phyloP scores from a whole-genome alignment of 495 filamentous ascomycete species.

The Penicillium pancosmium region DNA sequence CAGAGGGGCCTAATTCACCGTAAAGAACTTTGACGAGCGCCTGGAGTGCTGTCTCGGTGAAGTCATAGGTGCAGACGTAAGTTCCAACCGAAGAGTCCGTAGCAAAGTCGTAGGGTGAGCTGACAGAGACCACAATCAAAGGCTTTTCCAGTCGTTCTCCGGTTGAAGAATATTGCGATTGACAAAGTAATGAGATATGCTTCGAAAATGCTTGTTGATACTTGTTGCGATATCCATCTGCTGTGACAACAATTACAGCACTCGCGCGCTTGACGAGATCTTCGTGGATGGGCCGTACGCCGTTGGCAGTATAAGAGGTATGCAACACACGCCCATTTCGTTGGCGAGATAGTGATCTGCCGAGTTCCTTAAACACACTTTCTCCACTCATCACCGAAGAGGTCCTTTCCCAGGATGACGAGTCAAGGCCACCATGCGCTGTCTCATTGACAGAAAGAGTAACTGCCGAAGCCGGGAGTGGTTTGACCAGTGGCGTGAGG shows the following conservation, averaged over 20 bases:
- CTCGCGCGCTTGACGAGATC: constrained; percentile 84
- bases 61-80: constrained; percentile 92
- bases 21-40: constrained; percentile 80
- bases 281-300: constrained; percentile 85
- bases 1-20: constrained; percentile 73
- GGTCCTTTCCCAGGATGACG: constrained; percentile 58
- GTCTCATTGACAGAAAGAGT: constrained; percentile 55
- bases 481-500: constrained; percentile 83
- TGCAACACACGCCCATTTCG: constrained; percentile 81
- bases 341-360: constrained; percentile 77
- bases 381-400: constrained; percentile 82
- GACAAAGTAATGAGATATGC: constrained; percentile 93
- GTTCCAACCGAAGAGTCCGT: constrained; percentile 84
- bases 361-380: constrained; percentile 82
- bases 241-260: constrained; percentile 83
- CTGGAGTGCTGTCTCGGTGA: constrained; percentile 85
- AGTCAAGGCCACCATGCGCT: constrained; percentile 54
- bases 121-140: constrained; percentile 83
- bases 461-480: constrained; percentile 80
- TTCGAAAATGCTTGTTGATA: constrained; percentile 92
- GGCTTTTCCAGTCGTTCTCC: constrained; percentile 64
- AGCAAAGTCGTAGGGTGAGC: constrained; percentile 94
- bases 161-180: constrained; percentile 59
- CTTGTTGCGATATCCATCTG: constrained; percentile 85
- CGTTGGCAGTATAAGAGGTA: constrained; percentile 89